Evolutionary conservation across 176 grass and related monocot species (phyloP).

Genomic region (Aegilops sharonensis): DNA sequence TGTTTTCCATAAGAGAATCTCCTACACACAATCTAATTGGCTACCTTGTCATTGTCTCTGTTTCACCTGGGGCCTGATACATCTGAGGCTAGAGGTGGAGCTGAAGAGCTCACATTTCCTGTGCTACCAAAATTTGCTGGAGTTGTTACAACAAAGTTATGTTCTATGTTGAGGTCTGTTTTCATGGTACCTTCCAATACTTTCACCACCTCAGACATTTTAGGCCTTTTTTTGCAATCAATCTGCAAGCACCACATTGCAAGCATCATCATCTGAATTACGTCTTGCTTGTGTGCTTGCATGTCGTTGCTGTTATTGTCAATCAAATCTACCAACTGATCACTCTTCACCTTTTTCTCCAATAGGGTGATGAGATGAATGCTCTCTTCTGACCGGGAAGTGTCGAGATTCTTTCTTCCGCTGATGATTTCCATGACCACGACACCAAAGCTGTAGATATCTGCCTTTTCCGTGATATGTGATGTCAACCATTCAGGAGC

Average conservation of each 20-base stretch:
- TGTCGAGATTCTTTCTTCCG: not conserved
- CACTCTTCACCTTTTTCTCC: not conserved
- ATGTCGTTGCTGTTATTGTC: not conserved
- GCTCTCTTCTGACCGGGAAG: not conserved
- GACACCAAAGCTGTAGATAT: not conserved
- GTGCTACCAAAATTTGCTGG: not conserved
- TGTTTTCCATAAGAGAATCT: not conserved
- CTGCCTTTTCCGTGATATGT: not conserved
- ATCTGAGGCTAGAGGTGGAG: slow-evolving; percentile 18
- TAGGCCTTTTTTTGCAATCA: slow-evolving; percentile 42
- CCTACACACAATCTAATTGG: not conserved
- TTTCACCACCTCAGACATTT: slow-evolving; percentile 50
- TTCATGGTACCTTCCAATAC: slow-evolving; percentile 41
- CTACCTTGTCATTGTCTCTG: not conserved
- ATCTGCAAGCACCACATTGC: slow-evolving; percentile 59
- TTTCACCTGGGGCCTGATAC: slow-evolving; percentile 38
- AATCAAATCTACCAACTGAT: not conserved
- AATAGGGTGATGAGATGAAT: not conserved
- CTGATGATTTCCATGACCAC: not conserved
- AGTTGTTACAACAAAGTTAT: slow-evolving; percentile 22
- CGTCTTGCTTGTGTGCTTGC: not conserved
- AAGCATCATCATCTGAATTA: slow-evolving; percentile 26
- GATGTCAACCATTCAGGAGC: slow-evolving; percentile 14
- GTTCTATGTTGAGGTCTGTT: slow-evolving; percentile 22
- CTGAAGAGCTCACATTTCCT: not conserved